Evolutionary conservation across 371 early-diverging fungal species (phyloP), one percentile per base, ranked within the genome.

Genomic region (Mortierella sp.): DNA sequence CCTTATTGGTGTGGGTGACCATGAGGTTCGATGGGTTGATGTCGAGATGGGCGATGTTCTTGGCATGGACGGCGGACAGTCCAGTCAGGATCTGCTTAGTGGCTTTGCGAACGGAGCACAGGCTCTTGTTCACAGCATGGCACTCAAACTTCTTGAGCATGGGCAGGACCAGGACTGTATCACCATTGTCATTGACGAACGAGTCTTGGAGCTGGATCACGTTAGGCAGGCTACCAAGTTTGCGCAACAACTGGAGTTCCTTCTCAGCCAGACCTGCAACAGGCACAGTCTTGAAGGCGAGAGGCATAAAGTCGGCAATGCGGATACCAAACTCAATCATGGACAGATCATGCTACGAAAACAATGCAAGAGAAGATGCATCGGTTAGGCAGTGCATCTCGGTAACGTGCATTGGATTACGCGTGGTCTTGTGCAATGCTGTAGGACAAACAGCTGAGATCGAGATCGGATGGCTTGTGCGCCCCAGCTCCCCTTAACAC

Each of bases 41-140:
- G 68, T 91, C 90, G 54, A 91, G 71, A 57, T 91, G 91, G 27
- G 84, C 87, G 51, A 89, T 82, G 54, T 85, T 80, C 45, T 79
- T 71, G 53, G 59, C 70, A 52, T 89, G 89, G 47, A 88, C 64
- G 22, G 80, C 81, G 14, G 68, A 63, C 27, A 83, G 78, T 10
- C 82, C 84, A 0, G 78, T 63, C 56, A 86, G 73, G 48, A 85
- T 64, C 73, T 85, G 84, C 25, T 67, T 70, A n/a, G 74, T 56
- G 29, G 65, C 46, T 59, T 76, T 64, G 34, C 77, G 77, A 27
- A 76, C 50, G 29, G 65, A 56, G 52, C 77, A 76, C 3, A 76
- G 61, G 46, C 57, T 69, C 37, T 76, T 63, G 66, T 76, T 76
- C 51, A 65, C 65, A 39, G 43, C 54, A 22, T 68, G 62, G 47